Evolutionary conservation across 2,329 filamentous ascomycete species (phyloP), one percentile per base, ranked within the genome.

Genomic region (Ilyonectria sp.): DNA sequence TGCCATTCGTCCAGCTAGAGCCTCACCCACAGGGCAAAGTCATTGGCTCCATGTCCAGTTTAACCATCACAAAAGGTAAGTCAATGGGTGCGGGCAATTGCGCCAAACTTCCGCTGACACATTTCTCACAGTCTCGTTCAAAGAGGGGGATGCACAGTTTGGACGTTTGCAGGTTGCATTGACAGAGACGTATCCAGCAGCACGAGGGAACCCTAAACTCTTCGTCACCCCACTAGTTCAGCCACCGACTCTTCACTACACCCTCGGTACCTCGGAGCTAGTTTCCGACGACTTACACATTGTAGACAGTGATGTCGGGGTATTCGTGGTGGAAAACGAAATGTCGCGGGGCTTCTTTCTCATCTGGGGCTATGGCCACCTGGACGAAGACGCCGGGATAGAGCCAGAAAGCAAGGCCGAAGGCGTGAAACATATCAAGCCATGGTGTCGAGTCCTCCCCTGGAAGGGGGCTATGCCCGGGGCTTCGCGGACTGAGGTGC

Each of bases 311-410:
- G 58, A 65, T n/a, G 44, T 66, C 13, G 63, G 63, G 26, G 63
- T 66, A 15, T 66, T 61, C 21, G 63, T 66, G 2, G 63, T 66
- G 37, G 63, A 66, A 29, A 66, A 66, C 49, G 63, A 66, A 46
- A 11, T 61, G 54, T 66, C 63, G 1, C 57, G 53, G 35, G 63
- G 63, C 3, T 66, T 66, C 37, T 66, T 66, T 15, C 54, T 66
- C 26, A 58, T 66, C 15, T 66, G 63, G 63, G 63, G 63, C 23
- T 66, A 66, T n/a, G 58, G 63, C 6, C 44, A 61, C 21, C 37
- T 61, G 2, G 57, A 61, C 17, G 58, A 66, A 15, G 58, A 66
- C 4, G 57, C 50, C 26, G 50, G 47, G 9, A 46, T 46, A 10
- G 46, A 47, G 29, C 37, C 21, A 21, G 55, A 44, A 10, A 46